Evolutionary conservation across 2,329 filamentous ascomycete genomes (phyloP).

Genomic region (Tolypocladium tropicale): DNA sequence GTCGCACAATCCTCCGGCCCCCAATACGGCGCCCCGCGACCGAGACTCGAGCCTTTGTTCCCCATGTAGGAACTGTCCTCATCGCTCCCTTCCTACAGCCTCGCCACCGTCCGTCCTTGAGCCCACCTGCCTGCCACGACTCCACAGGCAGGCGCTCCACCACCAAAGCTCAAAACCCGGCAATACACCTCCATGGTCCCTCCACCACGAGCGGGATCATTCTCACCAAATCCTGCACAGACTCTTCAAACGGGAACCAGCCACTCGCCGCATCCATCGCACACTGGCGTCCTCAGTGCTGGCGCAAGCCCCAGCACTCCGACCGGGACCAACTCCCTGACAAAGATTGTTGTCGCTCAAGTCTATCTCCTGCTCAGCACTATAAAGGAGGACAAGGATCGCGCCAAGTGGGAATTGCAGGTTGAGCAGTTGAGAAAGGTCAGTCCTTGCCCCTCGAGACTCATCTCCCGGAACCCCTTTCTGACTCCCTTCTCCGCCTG

Average conservation of each 20-base stretch:
- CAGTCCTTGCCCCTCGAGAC: slow-evolving; percentile 19
- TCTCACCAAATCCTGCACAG: slow-evolving; percentile 51
- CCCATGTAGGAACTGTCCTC: slow-evolving; percentile 25
- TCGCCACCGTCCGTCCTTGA: slow-evolving; percentile 16
- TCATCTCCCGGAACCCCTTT: not conserved
- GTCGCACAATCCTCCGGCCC: not conserved
- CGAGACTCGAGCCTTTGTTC: slow-evolving; percentile 6
- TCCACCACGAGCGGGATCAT: slow-evolving; percentile 52
- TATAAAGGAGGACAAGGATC: slow-evolving; percentile 86
- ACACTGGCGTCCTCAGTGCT: slow-evolving; percentile 46
- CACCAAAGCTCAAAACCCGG: slow-evolving; percentile 17
- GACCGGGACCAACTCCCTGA: slow-evolving; percentile 57
- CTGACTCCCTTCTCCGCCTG: slow-evolving; percentile 9
- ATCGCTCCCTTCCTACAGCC: slow-evolving; percentile 14
- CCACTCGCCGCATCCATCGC: slow-evolving; percentile 47
- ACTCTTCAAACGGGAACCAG: slow-evolving; percentile 44
- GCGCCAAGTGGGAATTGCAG: slow-evolving; percentile 85
- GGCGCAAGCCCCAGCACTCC: slow-evolving; percentile 52
- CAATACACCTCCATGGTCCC: slow-evolving; percentile 44
- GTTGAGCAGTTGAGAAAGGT: slow-evolving; percentile 89
- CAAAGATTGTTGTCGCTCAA: slow-evolving; percentile 91
- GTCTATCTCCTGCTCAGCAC: slow-evolving; percentile 89
- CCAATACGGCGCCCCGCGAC: not conserved
- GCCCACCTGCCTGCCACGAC: slow-evolving; percentile 22
- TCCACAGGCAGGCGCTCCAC: slow-evolving; percentile 25